phyloP scores from a whole-genome alignment of 495 filamentous ascomycete species.

The Apodospora peruviana region DNA sequence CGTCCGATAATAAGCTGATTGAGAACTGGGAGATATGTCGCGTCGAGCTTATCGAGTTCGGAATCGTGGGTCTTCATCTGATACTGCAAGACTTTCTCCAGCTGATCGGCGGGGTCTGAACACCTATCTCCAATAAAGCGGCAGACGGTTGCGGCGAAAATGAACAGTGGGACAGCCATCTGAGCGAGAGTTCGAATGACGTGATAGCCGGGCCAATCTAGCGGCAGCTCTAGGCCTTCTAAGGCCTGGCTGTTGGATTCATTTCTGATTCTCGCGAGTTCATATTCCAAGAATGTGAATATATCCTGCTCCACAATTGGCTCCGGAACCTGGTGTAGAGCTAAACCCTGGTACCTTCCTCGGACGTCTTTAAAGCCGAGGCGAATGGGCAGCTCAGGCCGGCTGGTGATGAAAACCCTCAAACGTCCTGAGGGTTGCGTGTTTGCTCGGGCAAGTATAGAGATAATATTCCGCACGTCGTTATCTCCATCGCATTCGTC shows the following conservation, averaged over 20 bases:
- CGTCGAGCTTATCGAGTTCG: slow-evolving; percentile 12
- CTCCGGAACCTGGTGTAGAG: slow-evolving; percentile 25
- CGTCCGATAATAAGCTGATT: slow-evolving; percentile 11
- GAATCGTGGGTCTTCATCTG: background rate
- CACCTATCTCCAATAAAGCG: slow-evolving; percentile 23
- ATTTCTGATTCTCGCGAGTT: slow-evolving; percentile 17
- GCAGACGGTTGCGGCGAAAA: slow-evolving; percentile 38
- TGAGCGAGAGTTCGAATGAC: slow-evolving; percentile 28
- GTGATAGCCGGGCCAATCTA: slow-evolving; percentile 35
- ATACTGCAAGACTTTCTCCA: slow-evolving; percentile 11
- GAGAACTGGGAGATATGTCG: slow-evolving; percentile 10
- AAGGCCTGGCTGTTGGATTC: slow-evolving; percentile 12
- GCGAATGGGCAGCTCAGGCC: slow-evolving; percentile 40
- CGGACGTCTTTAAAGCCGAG: slow-evolving; percentile 22
- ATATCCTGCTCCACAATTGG: slow-evolving; percentile 30
- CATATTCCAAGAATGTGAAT: slow-evolving; percentile 20
- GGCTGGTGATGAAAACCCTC: slow-evolving; percentile 29
- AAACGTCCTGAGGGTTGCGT: background rate
- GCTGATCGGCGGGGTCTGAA: slow-evolving; percentile 2
- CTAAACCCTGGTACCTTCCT: slow-evolving; percentile 23
- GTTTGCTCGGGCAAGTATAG: slow-evolving; percentile 23
- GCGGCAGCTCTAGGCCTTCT: slow-evolving; percentile 1
- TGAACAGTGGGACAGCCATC: slow-evolving; percentile 38
- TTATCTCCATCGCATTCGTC: slow-evolving; percentile 45
- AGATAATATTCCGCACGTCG: slow-evolving; percentile 34